phyloP scores from a whole-genome alignment of 768 basidiomycete species.

The Amanita jacksonii region DNA sequence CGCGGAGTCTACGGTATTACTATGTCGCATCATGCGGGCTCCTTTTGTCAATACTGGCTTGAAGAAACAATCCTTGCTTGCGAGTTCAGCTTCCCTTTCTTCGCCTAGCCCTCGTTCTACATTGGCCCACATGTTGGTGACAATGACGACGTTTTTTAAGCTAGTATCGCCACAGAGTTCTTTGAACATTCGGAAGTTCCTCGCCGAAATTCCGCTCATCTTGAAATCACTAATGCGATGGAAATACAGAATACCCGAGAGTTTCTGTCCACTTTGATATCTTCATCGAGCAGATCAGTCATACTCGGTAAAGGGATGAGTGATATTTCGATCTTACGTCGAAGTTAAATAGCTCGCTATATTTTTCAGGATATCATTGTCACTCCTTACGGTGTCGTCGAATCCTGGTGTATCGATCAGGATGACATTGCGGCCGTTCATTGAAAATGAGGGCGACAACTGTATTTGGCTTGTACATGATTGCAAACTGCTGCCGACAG shows the following conservation, averaged over 20 bases:
- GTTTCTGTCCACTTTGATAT: constrained; percentile 12
- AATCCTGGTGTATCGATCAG: constrained; percentile 56
- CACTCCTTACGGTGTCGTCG: constrained; percentile 41
- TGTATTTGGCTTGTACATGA: constrained; percentile 44
- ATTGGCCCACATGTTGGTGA: constrained; percentile 44
- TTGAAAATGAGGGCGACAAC: constrained; percentile 29
- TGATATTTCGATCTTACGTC: constrained; percentile 19
- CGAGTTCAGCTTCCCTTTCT: constrained; percentile 37
- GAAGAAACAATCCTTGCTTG: constrained; percentile 34
- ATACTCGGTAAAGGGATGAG: too few species aligned
- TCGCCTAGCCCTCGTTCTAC: constrained; percentile 27
- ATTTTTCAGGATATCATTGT: constrained; percentile 38
- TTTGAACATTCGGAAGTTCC: constrained; percentile 37
- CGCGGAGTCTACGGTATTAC: constrained; percentile 30
- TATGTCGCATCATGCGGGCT: constrained; percentile 33
- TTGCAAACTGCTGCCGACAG: constrained; percentile 34
- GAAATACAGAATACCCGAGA: constrained; percentile 32
- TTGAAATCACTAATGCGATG: constrained; percentile 31
- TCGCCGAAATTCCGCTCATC: constrained; percentile 29
- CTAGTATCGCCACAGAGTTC: constrained; percentile 35
- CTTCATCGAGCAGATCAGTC: too few species aligned
- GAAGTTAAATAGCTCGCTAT: constrained; percentile 32
- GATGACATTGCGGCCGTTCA: constrained; percentile 31
- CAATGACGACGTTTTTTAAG: constrained; percentile 34
- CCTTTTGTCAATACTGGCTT: constrained; percentile 41